phyloP scores from a whole-genome alignment of 2,329 filamentous ascomycete genomes.

The Aspergillus ibericus region DNA sequence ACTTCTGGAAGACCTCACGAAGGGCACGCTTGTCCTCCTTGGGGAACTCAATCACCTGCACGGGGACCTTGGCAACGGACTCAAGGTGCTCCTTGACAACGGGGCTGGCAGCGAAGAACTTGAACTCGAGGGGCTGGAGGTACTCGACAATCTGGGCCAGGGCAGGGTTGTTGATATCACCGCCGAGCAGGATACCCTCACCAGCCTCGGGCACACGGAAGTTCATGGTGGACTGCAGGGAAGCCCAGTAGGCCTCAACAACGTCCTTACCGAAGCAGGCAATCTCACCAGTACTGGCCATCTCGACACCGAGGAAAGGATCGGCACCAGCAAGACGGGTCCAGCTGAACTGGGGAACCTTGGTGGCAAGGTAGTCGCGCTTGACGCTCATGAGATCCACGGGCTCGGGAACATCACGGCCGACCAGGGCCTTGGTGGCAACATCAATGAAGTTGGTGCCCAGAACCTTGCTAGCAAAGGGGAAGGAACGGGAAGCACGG shows the following conservation, averaged over 20 bases:
- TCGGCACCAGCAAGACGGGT: conserved; percentile 95
- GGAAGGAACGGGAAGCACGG: conserved; percentile 95
- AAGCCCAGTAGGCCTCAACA: conserved; percentile 96
- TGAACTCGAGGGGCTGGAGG: conserved; percentile 86
- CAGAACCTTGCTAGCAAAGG: conserved; percentile 95
- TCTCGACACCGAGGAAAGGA: conserved; percentile 96
- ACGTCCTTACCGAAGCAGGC: conserved; percentile 97
- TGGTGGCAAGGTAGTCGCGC: conserved; percentile 91
- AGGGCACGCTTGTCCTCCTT: conserved; percentile 93
- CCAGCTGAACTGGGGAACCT: conserved; percentile 99
- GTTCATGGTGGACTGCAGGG: conserved; percentile 97
- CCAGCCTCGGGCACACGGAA: conserved; percentile 94
- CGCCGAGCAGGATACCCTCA: conserved; percentile 92
- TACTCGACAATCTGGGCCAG: conserved; percentile 82
- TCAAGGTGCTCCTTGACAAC: conserved; percentile 84
- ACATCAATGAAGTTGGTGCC: conserved; percentile 96
- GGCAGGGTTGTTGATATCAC: conserved; percentile 69
- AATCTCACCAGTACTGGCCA: conserved; percentile 96
- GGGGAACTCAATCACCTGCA: conserved; percentile 95
- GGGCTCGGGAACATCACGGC: conserved; percentile 78
- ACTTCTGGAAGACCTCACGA: conserved; percentile 92
- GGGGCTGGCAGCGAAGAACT: conserved; percentile 81
- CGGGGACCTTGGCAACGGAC: conserved; percentile 63
- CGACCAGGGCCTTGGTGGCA: conserved; percentile 87
- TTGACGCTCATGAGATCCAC: conserved; percentile 85